These are phyloP conservation scores for Arthrobotrys sphaeroides DNA, from an alignment of 2,329 filamentous ascomycete species.

Conservation along the genomic window DNA sequence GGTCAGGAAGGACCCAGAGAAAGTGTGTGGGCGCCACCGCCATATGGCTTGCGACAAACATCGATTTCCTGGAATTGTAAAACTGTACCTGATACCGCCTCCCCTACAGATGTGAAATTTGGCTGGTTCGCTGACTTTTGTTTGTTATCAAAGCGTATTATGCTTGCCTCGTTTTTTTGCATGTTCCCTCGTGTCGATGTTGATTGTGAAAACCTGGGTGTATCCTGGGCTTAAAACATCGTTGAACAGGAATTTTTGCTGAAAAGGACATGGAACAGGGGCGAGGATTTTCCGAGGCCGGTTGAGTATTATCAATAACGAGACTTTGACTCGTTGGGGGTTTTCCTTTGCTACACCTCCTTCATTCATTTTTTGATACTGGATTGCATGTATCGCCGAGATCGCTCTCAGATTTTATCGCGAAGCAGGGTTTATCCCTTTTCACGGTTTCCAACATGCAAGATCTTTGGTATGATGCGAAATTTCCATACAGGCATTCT, in stretches of 20 bases:
- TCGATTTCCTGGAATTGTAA: constrained; percentile 27
- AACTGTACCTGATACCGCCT: not conserved
- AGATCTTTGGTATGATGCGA: not conserved
- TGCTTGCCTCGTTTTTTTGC: constrained; percentile 31
- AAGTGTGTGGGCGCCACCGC: constrained; percentile 44
- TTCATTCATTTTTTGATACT: not conserved
- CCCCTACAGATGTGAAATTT: constrained; percentile 2
- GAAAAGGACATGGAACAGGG: constrained; percentile 28
- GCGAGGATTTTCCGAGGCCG: not conserved
- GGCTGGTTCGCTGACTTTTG: not conserved
- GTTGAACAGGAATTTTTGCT: not conserved
- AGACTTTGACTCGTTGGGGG: too few relatives aligned
- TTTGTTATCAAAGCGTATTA: constrained; percentile 19
- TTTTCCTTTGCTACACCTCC: not conserved
- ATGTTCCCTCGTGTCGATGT: constrained; percentile 21
- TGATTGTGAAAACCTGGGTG: constrained; percentile 6
- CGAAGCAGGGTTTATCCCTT: not conserved
- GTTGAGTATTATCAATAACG: not conserved
- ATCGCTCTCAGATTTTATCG: constrained; percentile 6
- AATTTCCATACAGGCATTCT: not conserved
- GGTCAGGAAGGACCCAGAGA: not conserved
- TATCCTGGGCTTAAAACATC: constrained; percentile 9
- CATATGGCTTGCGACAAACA: constrained; percentile 31
- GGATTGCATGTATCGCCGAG: constrained; percentile 25
- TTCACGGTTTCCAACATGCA: constrained; percentile 13